A percentile compares a stretch with the other conserved stretches of the same genome.
Conservation (phyloP, 805 yeast genomes). For the Lachancea sp. region DNA sequence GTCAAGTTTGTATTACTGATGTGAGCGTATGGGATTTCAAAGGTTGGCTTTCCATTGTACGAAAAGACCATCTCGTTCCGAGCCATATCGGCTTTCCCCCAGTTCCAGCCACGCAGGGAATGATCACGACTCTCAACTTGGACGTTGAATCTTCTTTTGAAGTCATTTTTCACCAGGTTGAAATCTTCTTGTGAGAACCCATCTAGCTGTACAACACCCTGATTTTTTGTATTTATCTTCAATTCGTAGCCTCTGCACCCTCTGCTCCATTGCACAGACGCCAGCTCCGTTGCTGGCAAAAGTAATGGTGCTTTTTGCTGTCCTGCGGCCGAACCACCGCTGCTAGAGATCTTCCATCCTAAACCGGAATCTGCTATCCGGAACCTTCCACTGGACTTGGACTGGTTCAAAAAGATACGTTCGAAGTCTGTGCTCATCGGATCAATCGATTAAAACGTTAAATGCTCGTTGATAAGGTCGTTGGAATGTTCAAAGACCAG, state of each 20-base stretch:
- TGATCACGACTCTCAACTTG: constrained; percentile 82
- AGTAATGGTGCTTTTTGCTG: constrained; percentile 67
- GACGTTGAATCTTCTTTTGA: constrained; percentile 68
- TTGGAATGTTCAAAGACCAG: not conserved
- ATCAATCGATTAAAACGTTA: not conserved
- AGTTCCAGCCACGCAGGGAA: constrained; percentile 96
- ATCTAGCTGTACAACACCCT: constrained; percentile 80
- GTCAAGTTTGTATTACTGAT: constrained; percentile 83
- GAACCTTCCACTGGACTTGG: constrained; percentile 77
- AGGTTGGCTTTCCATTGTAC: constrained; percentile 80
- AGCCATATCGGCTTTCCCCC: constrained; percentile 94
- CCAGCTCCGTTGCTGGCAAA: constrained; percentile 78
- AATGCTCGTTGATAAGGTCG: not conserved
- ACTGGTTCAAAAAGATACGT: constrained; percentile 82
- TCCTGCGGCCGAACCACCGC: constrained; percentile 40
- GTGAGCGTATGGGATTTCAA: constrained; percentile 79
- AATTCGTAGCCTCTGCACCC: constrained; percentile 90
- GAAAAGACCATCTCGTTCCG: constrained; percentile 84
- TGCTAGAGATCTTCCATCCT: constrained; percentile 78
- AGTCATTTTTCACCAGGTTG: constrained; percentile 70
- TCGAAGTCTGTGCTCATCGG: constrained; percentile 65
- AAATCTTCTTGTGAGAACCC: constrained; percentile 88
- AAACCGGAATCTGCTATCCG: constrained; percentile 95
- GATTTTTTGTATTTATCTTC: constrained; percentile 80
- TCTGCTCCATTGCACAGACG: constrained; percentile 82